Percentiles rank a stretch among this genome's conserved stretches.
Conservation (phyloP, 192 early-diverging fungal genomes). For the Backusella macrospora region DNA sequence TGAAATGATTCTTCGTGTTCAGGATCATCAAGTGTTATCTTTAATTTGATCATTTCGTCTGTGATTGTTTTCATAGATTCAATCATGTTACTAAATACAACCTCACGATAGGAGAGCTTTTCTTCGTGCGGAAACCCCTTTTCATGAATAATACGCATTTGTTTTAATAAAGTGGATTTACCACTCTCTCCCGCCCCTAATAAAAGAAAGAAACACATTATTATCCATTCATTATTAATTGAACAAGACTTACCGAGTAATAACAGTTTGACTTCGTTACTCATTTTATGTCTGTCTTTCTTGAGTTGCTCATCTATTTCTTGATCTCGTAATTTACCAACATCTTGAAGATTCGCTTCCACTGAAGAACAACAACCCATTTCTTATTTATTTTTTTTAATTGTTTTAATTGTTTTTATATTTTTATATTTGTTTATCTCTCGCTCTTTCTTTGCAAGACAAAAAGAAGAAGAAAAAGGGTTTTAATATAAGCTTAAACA, state of each 20-base stretch:
- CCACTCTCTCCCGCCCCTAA: conserved; percentile 94
- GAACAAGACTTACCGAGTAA: conserved; percentile 67
- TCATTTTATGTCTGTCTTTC: conserved; percentile 74
- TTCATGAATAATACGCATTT: conserved; percentile 98
- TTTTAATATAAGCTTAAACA: too few species aligned
- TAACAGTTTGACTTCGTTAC: conserved; percentile 95
- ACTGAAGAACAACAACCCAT: conserved; percentile 91
- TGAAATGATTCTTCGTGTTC: conserved; percentile 80
- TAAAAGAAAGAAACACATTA: neutral
- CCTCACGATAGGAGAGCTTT: conserved; percentile 89
- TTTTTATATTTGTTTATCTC: too few species aligned
- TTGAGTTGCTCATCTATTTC: conserved; percentile 90
- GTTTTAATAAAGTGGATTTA: conserved; percentile 97
- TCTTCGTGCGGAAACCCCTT: conserved; percentile 89
- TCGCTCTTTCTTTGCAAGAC: too few species aligned
- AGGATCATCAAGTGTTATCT: conserved; percentile 68
- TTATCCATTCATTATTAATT: conserved; percentile 15
- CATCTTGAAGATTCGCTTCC: conserved; percentile 62
- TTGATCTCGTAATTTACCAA: conserved; percentile 80
- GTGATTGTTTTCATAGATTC: conserved; percentile 94
- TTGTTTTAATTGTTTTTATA: too few species aligned
- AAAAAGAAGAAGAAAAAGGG: too few species aligned
- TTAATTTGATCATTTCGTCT: conserved; percentile 92
- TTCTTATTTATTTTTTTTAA: conserved; percentile 14
- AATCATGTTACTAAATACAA: conserved; percentile 94